These are phyloP conservation scores for Dalbergia cochinchinensis DNA, from an alignment of 306 rosid species.

Conservation along the genomic window DNA sequence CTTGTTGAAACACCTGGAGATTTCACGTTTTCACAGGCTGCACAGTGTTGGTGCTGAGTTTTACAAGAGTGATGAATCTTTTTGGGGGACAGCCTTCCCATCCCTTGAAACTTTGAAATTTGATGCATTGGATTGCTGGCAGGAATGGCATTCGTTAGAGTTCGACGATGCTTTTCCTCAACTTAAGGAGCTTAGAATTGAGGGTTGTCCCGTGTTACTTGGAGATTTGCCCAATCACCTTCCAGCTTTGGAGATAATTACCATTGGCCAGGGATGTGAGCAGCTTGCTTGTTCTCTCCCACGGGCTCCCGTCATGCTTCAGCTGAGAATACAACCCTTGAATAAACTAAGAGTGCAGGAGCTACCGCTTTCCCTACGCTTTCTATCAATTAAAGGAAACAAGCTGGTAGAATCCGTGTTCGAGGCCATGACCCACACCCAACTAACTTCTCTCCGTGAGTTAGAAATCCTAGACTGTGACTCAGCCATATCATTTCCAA, in stretches of 20 bases:
- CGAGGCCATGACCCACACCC: not conserved
- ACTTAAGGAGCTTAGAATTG: not conserved
- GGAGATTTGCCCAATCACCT: constrained; percentile 6
- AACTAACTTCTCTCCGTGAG: not conserved
- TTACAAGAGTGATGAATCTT: not conserved
- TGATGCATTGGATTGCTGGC: not conserved
- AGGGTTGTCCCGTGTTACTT: not conserved
- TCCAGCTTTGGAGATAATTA: not conserved
- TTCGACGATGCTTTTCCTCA: not conserved
- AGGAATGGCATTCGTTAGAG: not conserved
- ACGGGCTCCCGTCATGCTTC: not conserved
- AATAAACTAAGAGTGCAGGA: not conserved
- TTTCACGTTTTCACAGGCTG: too few relatives aligned
- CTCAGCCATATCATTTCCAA: too few relatives aligned
- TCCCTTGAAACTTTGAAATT: not conserved
- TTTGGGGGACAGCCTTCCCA: not conserved
- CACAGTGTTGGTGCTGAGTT: not conserved
- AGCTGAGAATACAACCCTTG: not conserved
- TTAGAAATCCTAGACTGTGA: too few relatives aligned
- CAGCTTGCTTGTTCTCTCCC: not conserved
- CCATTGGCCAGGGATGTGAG: not conserved
- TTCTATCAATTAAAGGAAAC: not conserved
- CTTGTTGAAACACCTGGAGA: not conserved
- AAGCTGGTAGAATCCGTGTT: not conserved
- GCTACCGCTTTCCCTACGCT: too few relatives aligned